These are phyloP conservation scores for Xylariaceae sp. DNA, from an alignment of 2,329 filamentous ascomycete species.

Conservation along the genomic window DNA sequence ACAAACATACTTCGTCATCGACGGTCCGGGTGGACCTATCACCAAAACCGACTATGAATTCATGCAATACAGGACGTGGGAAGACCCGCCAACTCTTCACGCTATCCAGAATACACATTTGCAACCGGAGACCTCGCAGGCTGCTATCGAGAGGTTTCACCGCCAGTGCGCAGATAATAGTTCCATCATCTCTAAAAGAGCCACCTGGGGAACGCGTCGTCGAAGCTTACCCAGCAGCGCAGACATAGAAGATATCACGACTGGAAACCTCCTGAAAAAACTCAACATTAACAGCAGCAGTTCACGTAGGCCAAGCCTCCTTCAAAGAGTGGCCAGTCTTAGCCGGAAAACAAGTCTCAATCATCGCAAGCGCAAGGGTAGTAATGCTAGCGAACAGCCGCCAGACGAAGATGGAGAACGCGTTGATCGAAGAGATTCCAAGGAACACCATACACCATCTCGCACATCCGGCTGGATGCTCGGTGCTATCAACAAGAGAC, in stretches of 20 bases:
- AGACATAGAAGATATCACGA: conserved; percentile 55
- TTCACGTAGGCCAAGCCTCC: conserved; percentile 47
- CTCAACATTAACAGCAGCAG: conserved; percentile 46
- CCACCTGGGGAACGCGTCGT: conserved; percentile 65
- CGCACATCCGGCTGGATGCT: conserved; percentile 47
- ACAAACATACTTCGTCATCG: conserved; percentile 44
- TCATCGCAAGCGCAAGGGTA: conserved; percentile 43
- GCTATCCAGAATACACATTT: conserved; percentile 36
- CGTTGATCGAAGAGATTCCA: conserved; percentile 36
- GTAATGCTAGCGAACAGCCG: conserved; percentile 35
- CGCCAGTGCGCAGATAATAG: conserved; percentile 49
- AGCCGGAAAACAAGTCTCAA: conserved; percentile 46
- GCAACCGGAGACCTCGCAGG: conserved; percentile 49
- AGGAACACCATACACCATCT: conserved; percentile 48
- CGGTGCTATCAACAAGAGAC: conserved; percentile 42
- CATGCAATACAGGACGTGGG: conserved; percentile 47
- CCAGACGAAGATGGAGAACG: conserved; percentile 25
- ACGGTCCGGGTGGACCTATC: conserved; percentile 36
- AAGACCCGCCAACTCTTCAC: conserved; percentile 43
- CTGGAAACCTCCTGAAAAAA: conserved; percentile 59
- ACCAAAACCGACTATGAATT: conserved; percentile 45
- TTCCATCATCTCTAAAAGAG: conserved; percentile 57
- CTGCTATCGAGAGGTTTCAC: conserved; percentile 49
- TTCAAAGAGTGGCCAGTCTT: conserved; percentile 48
- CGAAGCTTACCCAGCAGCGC: conserved; percentile 56